Evolutionary conservation across 208 protist species (phyloP).

Genomic region (Crithidia sp.): DNA sequence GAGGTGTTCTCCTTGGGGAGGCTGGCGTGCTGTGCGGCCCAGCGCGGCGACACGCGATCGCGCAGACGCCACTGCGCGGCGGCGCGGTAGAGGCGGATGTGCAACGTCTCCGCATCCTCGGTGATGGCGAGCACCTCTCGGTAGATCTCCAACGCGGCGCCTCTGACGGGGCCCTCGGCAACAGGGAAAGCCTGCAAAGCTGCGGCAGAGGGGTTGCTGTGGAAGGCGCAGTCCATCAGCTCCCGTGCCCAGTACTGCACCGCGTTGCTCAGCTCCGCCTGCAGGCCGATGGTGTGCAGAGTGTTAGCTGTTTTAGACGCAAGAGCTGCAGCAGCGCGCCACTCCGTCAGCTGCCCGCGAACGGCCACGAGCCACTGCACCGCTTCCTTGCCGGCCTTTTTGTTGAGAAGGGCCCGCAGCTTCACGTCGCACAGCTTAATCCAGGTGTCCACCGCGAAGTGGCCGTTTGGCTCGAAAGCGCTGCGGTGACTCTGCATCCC

Average conservation of each 20-base stretch:
- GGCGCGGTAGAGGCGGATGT: constrained; percentile 1
- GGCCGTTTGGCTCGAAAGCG: constrained; percentile 9
- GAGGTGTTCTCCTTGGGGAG: constrained; percentile 35
- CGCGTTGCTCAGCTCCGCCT: constrained; percentile 10
- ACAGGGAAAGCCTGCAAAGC: constrained; percentile 4
- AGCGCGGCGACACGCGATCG: constrained; percentile 26
- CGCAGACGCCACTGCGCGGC: constrained; percentile 21
- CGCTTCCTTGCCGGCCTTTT: constrained; percentile 2
- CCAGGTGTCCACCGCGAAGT: constrained; percentile 8
- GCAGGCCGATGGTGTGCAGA: constrained; percentile 6
- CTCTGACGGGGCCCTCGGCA: background rate
- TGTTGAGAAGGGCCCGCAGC: constrained; percentile 5
- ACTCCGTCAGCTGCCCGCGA: constrained; percentile 18
- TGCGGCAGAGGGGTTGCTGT: background rate
- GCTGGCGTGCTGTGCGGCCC: constrained; percentile 28
- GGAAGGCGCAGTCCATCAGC: background rate
- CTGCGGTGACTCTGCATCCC: constrained; percentile 16
- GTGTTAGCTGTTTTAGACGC: background rate
- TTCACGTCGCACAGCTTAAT: constrained; percentile 20
- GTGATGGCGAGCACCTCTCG: constrained; percentile 15
- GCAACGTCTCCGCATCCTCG: constrained; percentile 10
- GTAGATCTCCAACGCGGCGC: background rate
- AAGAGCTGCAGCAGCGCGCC: constrained; percentile 1
- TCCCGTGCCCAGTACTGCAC: constrained; percentile 17
- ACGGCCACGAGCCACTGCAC: constrained; percentile 16